phyloP scores from a whole-genome alignment of 2,329 filamentous ascomycete genomes.

The Fusarium liriodendri region DNA sequence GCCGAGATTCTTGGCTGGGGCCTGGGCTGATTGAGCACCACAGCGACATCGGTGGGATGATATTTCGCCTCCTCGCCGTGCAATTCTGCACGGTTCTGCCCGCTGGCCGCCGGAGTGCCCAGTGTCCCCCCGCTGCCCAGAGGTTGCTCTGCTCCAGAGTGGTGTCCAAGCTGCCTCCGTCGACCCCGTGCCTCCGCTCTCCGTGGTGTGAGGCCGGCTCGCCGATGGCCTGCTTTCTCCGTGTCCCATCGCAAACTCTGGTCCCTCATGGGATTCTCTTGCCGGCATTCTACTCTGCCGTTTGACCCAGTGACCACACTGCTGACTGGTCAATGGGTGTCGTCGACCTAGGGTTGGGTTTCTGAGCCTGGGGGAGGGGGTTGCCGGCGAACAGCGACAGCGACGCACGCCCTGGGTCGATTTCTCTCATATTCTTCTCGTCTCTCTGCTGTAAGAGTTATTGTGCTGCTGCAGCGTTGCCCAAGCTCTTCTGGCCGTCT shows the following conservation, averaged over 20 bases:
- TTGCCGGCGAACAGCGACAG: constrained; percentile 8
- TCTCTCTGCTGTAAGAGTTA: constrained; percentile 13
- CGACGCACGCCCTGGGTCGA: constrained; percentile 14
- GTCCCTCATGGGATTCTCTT: constrained; percentile 30
- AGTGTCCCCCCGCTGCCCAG: constrained; percentile 31
- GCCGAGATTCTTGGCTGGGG: constrained; percentile 43
- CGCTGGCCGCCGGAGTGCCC: constrained; percentile 37
- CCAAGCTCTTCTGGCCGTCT: constrained; percentile 14
- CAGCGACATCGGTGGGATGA: constrained; percentile 47
- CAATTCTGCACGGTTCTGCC: constrained; percentile 45
- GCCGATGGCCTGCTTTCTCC: constrained; percentile 38
- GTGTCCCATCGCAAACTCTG: constrained; percentile 32
- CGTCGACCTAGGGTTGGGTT: background rate
- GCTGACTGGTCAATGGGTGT: constrained; percentile 32
- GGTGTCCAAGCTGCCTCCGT: constrained; percentile 18
- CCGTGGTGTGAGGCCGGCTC: constrained; percentile 41
- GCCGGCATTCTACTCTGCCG: constrained; percentile 26
- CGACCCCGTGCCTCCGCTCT: constrained; percentile 30
- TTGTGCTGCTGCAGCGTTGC: constrained; percentile 25
- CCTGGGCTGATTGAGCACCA: constrained; percentile 44
- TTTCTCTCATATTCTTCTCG: constrained; percentile 14
- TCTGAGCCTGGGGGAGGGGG: constrained; percentile 19
- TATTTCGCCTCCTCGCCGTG: constrained; percentile 41
- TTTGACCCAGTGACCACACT: constrained; percentile 29
- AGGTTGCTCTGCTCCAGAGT: constrained; percentile 30